Base-by-base conservation (phyloP, 345 rosid genomes). In the Sapria himalayana region DNA sequence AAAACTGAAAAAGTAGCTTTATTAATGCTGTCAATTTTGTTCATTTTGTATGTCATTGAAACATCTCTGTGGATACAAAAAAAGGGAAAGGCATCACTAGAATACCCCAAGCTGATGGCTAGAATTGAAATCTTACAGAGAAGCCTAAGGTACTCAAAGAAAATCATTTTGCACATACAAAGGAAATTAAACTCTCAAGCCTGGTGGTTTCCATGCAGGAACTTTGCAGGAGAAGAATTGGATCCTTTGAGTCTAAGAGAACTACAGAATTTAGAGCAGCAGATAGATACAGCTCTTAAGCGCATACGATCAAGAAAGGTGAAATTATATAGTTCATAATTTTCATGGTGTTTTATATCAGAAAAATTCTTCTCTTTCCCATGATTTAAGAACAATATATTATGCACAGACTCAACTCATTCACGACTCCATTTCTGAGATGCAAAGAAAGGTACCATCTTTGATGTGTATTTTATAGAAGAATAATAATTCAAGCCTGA, bases 281-380 rank as follows among this genome's bases (percentile, higher is more conserved):
- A 85, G 64, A 71, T 85, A 39, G 93, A 73, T 36, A 61, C 52
- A 39, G 69, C 76, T 43, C 85, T 85, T n/a, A 74, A 67, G 67
- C 79, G 72, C 41, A 57, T 70, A n/a, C 66, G 93, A 57, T 51
- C 71, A 35, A 64, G 66, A 63, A 77, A 74, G 92, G 96, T 77
- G 12, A 33, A 24, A 4, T 10, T 20, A 5, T 0, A 6, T 3
- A 19, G 15, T 15, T 34, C 16, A 23, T 11, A 0, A 22, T 13
- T 23, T 2, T 18, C 2, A 25, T 33, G 21, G 2, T 15, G 14
- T 23, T 5, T 16, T 15, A 33, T 15, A 22, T 11, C 19, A 31
- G 2, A 10, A 22, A 22, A 19, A 48, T n/a, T 9, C 9, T 5
- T 7, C 41, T 47, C 9, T 3, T 7, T 18, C 18, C 17, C 9